phyloP scores from a whole-genome alignment of 345 rosid genomes.

The Rhodomyrtus tomentosa region DNA sequence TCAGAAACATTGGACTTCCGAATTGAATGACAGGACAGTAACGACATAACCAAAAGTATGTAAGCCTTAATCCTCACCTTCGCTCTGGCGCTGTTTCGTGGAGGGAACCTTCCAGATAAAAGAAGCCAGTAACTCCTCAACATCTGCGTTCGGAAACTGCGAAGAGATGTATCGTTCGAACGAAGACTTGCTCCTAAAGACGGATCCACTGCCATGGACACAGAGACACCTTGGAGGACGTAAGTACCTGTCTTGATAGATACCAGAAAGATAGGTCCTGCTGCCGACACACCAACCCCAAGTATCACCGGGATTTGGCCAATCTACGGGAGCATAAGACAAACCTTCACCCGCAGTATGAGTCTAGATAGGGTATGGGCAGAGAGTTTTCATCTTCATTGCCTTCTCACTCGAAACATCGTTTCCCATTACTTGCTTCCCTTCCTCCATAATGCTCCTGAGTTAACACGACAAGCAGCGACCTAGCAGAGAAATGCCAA shows the following conservation, averaged over 20 bases:
- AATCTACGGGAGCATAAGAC: neutral
- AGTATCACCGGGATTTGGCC: neutral
- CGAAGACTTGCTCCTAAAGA: neutral
- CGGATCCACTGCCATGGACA: neutral
- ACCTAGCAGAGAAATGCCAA: neutral
- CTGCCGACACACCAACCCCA: neutral
- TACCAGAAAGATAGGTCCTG: neutral
- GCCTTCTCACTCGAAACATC: neutral
- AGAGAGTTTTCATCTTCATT: neutral
- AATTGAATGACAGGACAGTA: neutral
- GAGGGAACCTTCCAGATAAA: neutral
- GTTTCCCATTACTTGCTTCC: neutral
- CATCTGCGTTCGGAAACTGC: neutral
- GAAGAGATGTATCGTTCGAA: neutral
- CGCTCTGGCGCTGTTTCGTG: neutral
- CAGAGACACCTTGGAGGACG: neutral
- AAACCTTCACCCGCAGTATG: neutral
- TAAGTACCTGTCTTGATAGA: neutral
- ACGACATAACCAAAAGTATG: neutral
- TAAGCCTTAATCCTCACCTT: neutral
- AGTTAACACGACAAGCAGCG: neutral
- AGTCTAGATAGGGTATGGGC: neutral
- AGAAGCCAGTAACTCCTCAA: neutral
- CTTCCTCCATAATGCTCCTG: neutral
- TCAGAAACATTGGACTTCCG: neutral